Evolutionary conservation across 805 yeast genomes (phyloP).

Genomic region (Ogataea kodamae): DNA sequence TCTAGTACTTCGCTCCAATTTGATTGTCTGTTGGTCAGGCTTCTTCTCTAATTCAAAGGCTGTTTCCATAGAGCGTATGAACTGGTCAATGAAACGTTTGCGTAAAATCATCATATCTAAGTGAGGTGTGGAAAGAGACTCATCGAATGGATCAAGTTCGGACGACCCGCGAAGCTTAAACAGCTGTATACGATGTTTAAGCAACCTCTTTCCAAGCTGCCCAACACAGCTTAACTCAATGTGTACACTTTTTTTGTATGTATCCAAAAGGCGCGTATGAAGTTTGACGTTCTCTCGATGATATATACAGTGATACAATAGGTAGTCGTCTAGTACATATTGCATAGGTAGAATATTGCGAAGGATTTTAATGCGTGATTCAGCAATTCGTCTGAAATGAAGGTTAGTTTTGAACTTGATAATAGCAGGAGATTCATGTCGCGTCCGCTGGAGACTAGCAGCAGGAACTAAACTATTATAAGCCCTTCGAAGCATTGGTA

Average conservation of each 20-base stretch:
- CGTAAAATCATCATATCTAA: conserved; percentile 11
- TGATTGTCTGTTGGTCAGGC: conserved; percentile 11
- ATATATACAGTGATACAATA: conserved; percentile 25
- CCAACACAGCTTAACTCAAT: conserved; percentile 11
- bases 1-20: conserved; percentile 18
- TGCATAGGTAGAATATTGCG: conserved; percentile 23
- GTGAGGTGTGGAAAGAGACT: conserved; percentile 2
- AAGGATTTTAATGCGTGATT: conserved; percentile 23
- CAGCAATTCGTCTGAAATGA: conserved; percentile 22
- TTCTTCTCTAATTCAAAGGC: conserved; percentile 9
- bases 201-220: conserved; percentile 9
- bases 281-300: conserved; percentile 8
- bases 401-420: conserved; percentile 16
- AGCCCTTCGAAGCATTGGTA: conserved; percentile 8
- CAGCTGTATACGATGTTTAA: conserved; percentile 8
- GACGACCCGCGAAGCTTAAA: conserved; percentile 7
- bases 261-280: conserved; percentile 13
- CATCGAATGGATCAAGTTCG: conserved; percentile 3
- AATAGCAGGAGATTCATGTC: conserved; percentile 3
- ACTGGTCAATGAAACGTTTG: conserved; percentile 24
- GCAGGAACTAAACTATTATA: conserved; percentile 14
- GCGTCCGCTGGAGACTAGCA: conserved; percentile 1
- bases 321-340: conserved; percentile 18
- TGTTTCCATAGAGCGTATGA: conserved; percentile 13
- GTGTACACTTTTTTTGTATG: conserved; percentile 3